Conservation (phyloP, 192 early-diverging fungal genomes). For the Linnemannia zychae region DNA sequence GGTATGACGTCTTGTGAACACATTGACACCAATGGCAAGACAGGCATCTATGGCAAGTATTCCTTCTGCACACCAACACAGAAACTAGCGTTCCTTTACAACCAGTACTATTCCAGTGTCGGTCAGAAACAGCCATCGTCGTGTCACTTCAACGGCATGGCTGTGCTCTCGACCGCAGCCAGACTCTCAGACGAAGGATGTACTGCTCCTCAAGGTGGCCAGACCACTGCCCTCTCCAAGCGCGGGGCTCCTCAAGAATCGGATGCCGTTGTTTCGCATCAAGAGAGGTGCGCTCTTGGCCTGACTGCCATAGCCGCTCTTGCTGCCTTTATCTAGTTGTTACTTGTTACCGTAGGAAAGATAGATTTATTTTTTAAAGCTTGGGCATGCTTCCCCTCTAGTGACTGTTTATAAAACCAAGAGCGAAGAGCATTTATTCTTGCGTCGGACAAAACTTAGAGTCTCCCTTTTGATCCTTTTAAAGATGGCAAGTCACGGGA, state of each 20-base stretch:
- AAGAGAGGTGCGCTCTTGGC: not conserved
- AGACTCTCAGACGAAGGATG: constrained; percentile 29
- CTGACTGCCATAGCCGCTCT: not conserved
- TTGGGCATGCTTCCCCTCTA: not conserved
- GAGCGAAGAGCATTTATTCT: not conserved
- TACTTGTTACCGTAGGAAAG: not conserved
- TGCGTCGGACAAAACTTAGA: not conserved
- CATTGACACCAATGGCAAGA: constrained; percentile 51
- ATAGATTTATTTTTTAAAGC: not conserved
- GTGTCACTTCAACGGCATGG: constrained; percentile 49
- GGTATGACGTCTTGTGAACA: constrained; percentile 56
- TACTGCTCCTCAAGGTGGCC: not conserved
- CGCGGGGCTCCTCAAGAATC: not conserved
- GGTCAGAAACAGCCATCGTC: constrained; percentile 27
- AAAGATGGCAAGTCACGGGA: constrained; percentile 51
- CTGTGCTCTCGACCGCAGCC: constrained; percentile 14
- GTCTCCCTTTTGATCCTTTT: constrained; percentile 51
- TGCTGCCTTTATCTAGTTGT: not conserved
- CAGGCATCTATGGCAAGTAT: constrained; percentile 59
- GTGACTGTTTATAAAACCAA: not conserved
- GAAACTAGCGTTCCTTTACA: constrained; percentile 63
- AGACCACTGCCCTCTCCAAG: not conserved
- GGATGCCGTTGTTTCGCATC: not conserved
- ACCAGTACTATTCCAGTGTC: constrained; percentile 42
- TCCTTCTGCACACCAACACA: constrained; percentile 58